Percentiles rank a stretch among this genome's conserved stretches.
These are phyloP conservation scores for Artomyces pyxidatus DNA, from an alignment of 768 basidiomycete genomes.

Conservation along the genomic window DNA sequence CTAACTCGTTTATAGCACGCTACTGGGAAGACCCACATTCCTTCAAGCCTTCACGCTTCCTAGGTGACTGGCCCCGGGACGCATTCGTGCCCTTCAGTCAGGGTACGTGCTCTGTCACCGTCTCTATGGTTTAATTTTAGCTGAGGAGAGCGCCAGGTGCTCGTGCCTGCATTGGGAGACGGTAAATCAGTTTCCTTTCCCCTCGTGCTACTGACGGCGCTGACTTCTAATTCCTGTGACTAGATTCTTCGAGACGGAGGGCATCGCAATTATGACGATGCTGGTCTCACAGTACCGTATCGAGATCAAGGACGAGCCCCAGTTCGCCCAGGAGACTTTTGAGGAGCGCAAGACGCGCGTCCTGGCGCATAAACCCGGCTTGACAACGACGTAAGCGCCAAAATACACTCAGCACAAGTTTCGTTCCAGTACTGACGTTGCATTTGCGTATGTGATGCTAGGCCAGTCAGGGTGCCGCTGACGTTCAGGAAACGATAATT, in stretches of 20 bases:
- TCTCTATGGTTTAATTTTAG: too few relatives aligned
- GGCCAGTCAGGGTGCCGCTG: too few relatives aligned
- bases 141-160: conserved; percentile 9
- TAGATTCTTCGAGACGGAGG: conserved; percentile 45
- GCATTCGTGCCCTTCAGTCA: conserved; percentile 26
- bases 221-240: not conserved
- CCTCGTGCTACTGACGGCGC: not conserved
- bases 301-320: conserved; percentile 39
- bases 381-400: conserved; percentile 8
- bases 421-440: too few relatives aligned
- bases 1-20: conserved; percentile 27
- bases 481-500: too few relatives aligned
- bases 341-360: conserved; percentile 29
- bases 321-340: conserved; percentile 36
- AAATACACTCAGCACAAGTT: too few relatives aligned
- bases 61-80: conserved; percentile 24
- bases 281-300: conserved; percentile 38
- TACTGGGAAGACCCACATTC: conserved; percentile 47
- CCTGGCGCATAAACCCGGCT: not conserved
- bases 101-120: conserved; percentile 9
- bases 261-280: conserved; percentile 37
- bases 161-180: conserved; percentile 17
- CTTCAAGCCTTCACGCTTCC: conserved; percentile 34
- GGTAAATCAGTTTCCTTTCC: conserved; percentile 3
- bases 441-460: too few relatives aligned